phyloP scores from a whole-genome alignment of 495 filamentous ascomycete species.

The Aspergillus ostianus region DNA sequence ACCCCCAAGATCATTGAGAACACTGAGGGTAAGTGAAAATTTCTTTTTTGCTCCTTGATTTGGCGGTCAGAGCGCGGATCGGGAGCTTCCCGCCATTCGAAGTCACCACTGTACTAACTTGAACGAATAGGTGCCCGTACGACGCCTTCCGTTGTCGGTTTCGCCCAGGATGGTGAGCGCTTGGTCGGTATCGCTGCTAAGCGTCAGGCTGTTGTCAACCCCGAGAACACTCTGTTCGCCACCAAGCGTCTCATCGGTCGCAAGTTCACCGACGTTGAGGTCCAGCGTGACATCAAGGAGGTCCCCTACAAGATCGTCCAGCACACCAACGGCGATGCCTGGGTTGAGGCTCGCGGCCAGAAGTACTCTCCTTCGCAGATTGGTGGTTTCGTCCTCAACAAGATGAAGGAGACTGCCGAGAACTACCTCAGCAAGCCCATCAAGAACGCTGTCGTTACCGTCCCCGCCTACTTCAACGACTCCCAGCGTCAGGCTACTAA shows the following conservation, averaged over 20 bases:
- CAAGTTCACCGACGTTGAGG: conserved; percentile 94
- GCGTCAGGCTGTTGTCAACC: conserved; percentile 98
- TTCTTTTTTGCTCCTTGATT: conserved; percentile 16
- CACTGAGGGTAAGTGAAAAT: conserved; percentile 69
- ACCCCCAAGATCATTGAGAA: conserved; percentile 96
- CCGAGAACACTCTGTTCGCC: conserved; percentile 98
- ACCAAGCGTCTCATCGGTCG: conserved; percentile 99
- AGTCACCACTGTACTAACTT: conserved; percentile 15
- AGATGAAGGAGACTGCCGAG: conserved; percentile 99
- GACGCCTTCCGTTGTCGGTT: conserved; percentile 95
- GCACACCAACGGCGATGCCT: conserved; percentile 96
- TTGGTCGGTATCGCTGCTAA: conserved; percentile 97
- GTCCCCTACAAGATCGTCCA: conserved; percentile 99
- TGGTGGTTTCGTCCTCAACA: conserved; percentile 92
- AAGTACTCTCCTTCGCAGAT: conserved; percentile 99
- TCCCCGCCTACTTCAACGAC: conserved; percentile 98
- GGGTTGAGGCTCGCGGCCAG: conserved; percentile 93
- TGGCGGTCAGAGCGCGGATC: conserved; percentile 3
- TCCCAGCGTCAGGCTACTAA: conserved; percentile 97
- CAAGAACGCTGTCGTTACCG: conserved; percentile 95
- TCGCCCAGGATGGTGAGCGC: conserved; percentile 95
- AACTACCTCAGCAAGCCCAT: conserved; percentile 82
- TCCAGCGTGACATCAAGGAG: conserved; percentile 97
- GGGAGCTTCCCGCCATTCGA: background rate
- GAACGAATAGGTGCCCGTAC: conserved; percentile 74